phyloP scores from a whole-genome alignment of 768 basidiomycete species.

The Amyloporia xantha region DNA sequence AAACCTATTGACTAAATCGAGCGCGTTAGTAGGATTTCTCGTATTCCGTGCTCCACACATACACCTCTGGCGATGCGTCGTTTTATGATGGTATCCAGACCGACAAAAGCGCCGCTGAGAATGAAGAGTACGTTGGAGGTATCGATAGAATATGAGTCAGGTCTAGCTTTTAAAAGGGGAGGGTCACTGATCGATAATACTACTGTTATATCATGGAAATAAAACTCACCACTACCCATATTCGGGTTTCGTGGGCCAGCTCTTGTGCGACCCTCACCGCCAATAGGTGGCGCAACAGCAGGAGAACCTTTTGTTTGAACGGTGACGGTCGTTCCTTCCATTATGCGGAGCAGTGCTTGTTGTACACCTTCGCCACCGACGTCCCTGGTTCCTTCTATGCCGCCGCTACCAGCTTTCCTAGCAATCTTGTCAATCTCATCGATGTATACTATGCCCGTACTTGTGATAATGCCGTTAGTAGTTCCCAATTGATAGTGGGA shows the following conservation, averaged over 20 bases:
- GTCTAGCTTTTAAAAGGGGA: constrained; percentile 35
- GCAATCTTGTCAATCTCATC: constrained; percentile 96
- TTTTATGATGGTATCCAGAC: constrained; percentile 77
- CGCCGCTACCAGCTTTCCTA: constrained; percentile 43
- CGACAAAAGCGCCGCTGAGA: constrained; percentile 91
- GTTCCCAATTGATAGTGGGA: no score
- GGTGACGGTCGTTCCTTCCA: constrained; percentile 87
- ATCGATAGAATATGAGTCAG: constrained; percentile 72
- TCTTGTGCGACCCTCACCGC: constrained; percentile 41
- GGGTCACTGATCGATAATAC: neutral
- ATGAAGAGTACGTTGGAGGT: constrained; percentile 94
- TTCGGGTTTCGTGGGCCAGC: constrained; percentile 44
- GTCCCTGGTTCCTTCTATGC: constrained; percentile 71
- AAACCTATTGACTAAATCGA: constrained; percentile 97
- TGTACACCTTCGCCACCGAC: constrained; percentile 97
- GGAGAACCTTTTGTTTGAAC: constrained; percentile 65
- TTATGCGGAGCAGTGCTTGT: constrained; percentile 85
- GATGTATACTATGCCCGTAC: constrained; percentile 92
- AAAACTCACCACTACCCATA: constrained; percentile 13
- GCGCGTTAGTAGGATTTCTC: no score
- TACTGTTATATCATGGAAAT: no score
- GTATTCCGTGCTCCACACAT: constrained; percentile 24
- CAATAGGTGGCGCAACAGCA: constrained; percentile 39
- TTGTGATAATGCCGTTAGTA: no score
- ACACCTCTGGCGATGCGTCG: constrained; percentile 81